Percentiles rank a stretch among this genome's conserved stretches.
These are phyloP conservation scores for Lachancea fermentati DNA, from an alignment of 805 yeast species.

Conservation along the genomic window DNA sequence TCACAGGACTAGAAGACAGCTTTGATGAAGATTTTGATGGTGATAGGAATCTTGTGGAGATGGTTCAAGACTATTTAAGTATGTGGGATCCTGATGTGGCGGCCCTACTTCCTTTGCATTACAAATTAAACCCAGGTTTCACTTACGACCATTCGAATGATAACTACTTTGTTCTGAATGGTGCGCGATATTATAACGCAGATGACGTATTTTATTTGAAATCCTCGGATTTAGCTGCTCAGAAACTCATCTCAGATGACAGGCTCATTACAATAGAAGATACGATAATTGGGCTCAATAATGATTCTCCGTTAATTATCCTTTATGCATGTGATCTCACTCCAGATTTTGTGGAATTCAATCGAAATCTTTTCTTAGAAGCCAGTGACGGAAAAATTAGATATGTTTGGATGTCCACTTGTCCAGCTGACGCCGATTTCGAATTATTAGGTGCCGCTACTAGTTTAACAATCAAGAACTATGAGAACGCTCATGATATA, in stretches of 20 bases:
- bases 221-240: slow-evolving; percentile 37
- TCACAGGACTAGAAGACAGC: slow-evolving; percentile 6
- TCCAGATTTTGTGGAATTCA: slow-evolving; percentile 49
- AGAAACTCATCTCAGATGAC: slow-evolving; percentile 16
- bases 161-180: slow-evolving; percentile 24
- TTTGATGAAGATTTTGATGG: slow-evolving; percentile 11
- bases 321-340: slow-evolving; percentile 62
- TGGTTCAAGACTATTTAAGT: slow-evolving; percentile 1
- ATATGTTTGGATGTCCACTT: slow-evolving; percentile 71
- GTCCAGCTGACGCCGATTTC: slow-evolving; percentile 35
- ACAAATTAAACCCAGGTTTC: slow-evolving; percentile 16
- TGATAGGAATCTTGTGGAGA: slow-evolving; percentile 1
- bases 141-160: slow-evolving; percentile 4
- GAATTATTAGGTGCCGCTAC: slow-evolving; percentile 35
- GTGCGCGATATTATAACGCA: slow-evolving; percentile 47
- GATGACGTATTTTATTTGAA: slow-evolving; percentile 78
- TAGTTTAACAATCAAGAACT: slow-evolving; percentile 22
- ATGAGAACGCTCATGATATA: slow-evolving; percentile 34
- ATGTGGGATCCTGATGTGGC: slow-evolving; percentile 11
- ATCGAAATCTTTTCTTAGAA: slow-evolving; percentile 51
- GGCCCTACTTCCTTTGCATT: slow-evolving; percentile 15
- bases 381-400: slow-evolving; percentile 61
- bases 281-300: slow-evolving; percentile 50
- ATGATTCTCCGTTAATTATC: slow-evolving; percentile 48
- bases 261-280: slow-evolving; percentile 44